Conservation (phyloP, 2,329 filamentous ascomycete genomes). For the Boeremia exigua region DNA sequence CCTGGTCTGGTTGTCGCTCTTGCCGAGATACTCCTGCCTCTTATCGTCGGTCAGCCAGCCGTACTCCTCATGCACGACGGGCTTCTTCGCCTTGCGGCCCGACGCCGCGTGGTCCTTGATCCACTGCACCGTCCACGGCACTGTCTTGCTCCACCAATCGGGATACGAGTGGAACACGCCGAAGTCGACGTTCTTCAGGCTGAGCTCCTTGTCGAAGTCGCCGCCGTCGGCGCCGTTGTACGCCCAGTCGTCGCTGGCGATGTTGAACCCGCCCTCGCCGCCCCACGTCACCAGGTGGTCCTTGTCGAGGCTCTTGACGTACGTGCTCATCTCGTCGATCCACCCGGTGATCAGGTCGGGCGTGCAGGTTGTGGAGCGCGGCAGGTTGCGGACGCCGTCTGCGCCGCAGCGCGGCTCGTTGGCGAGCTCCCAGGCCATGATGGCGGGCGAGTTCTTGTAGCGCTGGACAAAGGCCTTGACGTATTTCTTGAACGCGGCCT, state of each 20-base stretch:
- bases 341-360: constrained; percentile 55
- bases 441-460: constrained; percentile 56
- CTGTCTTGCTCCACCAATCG: constrained; percentile 62
- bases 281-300: constrained; percentile 63
- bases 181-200: constrained; percentile 59
- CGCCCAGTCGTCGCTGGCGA: constrained; percentile 38
- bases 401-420: constrained; percentile 53
- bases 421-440: constrained; percentile 63
- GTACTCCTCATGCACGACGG: constrained; percentile 64
- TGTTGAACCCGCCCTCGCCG: constrained; percentile 53
- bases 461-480: constrained; percentile 57
- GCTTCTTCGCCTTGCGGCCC: constrained; percentile 54
- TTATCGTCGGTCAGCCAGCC: constrained; percentile 60
- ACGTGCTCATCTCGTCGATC: constrained; percentile 62
- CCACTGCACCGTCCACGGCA: constrained; percentile 61
- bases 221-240: constrained; percentile 57
- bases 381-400: constrained; percentile 35
- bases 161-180: constrained; percentile 64
- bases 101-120: constrained; percentile 60
- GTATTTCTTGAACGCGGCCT: constrained; percentile 58
- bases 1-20: constrained; percentile 53
- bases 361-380: constrained; percentile 38
- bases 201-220: constrained; percentile 60
- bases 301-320: constrained; percentile 60
- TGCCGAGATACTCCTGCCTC: constrained; percentile 55